Conservation (phyloP, 1,284 basidiomycete genomes). For the Pascua guehoae region DNA sequence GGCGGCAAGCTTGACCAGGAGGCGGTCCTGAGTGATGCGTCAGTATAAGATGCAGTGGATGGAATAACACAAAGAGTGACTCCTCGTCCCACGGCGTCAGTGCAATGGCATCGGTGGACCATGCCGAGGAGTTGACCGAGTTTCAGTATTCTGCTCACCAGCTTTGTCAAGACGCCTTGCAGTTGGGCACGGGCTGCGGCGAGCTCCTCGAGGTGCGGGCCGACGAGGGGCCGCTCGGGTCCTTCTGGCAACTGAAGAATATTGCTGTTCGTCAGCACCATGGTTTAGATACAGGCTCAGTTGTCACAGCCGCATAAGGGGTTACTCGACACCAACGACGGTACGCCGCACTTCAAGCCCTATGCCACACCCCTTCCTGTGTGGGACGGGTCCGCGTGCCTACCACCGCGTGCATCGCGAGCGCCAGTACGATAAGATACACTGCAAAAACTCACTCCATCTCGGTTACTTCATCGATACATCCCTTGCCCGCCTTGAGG, state of each 20-base stretch:
- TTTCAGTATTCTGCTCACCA: slow-evolving; percentile 25
- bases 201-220: slow-evolving; percentile 24
- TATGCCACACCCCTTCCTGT: too few relatives aligned
- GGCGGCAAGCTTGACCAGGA: slow-evolving; percentile 31
- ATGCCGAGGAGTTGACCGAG: not conserved
- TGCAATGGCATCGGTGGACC: too few relatives aligned
- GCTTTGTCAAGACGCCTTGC: slow-evolving; percentile 27
- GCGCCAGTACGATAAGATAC: not conserved
- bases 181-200: slow-evolving; percentile 19
- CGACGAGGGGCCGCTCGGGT: slow-evolving; percentile 32
- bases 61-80: too few relatives aligned
- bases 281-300: too few relatives aligned
- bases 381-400: too few relatives aligned
- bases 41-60: not conserved
- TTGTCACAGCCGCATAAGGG: too few relatives aligned
- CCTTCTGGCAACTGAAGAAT: slow-evolving; percentile 27
- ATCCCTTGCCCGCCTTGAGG: slow-evolving; percentile 38
- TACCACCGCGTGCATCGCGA: too few relatives aligned
- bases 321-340: too few relatives aligned
- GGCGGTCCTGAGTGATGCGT: slow-evolving; percentile 25
- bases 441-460: slow-evolving; percentile 34
- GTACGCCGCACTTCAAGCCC: not conserved
- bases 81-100: too few relatives aligned
- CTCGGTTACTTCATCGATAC: slow-evolving; percentile 34
- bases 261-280: slow-evolving; percentile 26